phyloP scores from a whole-genome alignment of 768 basidiomycete genomes.

The Amanita pallidorosea region DNA sequence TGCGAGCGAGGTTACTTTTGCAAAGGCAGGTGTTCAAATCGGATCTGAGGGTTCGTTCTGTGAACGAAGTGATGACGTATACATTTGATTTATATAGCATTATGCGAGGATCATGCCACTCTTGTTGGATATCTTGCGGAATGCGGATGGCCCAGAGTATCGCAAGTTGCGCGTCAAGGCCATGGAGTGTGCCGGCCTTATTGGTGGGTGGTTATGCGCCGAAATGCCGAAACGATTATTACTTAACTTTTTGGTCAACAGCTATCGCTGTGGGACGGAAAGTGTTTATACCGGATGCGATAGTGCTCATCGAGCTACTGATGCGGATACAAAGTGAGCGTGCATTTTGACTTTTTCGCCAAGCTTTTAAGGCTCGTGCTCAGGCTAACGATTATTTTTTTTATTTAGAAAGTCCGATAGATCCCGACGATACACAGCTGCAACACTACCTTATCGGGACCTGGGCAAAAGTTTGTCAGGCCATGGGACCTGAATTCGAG shows the following conservation, averaged over 20 bases:
- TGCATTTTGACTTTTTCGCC: neutral
- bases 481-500: constrained; percentile 75
- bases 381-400: neutral
- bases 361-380: too few relatives aligned
- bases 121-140: constrained; percentile 61
- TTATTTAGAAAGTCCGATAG: constrained; percentile 53
- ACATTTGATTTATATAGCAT: constrained; percentile 30
- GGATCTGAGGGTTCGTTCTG: neutral
- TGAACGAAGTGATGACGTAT: neutral
- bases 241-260: constrained; percentile 16
- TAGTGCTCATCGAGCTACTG: constrained; percentile 58
- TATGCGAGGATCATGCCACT: constrained; percentile 77
- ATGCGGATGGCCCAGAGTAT: constrained; percentile 59
- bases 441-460: constrained; percentile 74
- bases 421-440: constrained; percentile 62
- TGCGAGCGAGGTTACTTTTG: constrained; percentile 70
- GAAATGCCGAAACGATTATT: too few relatives aligned
- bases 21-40: constrained; percentile 36
- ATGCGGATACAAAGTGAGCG: constrained; percentile 67
- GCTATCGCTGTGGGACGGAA: constrained; percentile 83
- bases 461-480: constrained; percentile 85
- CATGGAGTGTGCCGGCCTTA: constrained; percentile 85
- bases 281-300: constrained; percentile 66
- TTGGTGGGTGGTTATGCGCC: constrained; percentile 38
- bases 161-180: constrained; percentile 67